Conservation (phyloP, 176 grass and related monocot species). For the Avena eriantha region DNA sequence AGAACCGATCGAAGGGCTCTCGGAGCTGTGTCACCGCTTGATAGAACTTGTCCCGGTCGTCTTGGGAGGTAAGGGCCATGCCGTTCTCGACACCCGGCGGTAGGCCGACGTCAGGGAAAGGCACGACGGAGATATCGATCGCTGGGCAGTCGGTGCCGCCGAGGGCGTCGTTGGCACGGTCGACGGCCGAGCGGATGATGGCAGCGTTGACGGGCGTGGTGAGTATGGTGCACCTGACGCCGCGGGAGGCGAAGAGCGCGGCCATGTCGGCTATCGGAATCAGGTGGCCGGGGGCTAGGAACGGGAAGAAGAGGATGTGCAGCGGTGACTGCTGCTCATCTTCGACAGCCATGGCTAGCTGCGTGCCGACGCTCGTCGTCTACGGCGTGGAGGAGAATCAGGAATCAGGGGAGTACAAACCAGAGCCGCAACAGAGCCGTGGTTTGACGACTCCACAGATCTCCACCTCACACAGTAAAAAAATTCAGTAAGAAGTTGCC, state of each 20-base stretch:
- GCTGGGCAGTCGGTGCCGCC: neutral
- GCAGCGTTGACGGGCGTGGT: neutral
- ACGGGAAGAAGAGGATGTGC: constrained; percentile 10
- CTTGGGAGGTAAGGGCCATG: neutral
- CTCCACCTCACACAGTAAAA: too few species aligned
- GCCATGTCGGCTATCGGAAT: constrained; percentile 7
- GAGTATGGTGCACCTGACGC: neutral
- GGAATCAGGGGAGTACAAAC: neutral
- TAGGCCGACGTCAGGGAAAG: neutral
- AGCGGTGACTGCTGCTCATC: neutral
- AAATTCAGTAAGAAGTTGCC: too few species aligned
- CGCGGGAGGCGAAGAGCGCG: neutral
- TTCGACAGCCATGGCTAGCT: neutral
- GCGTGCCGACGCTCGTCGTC: neutral
- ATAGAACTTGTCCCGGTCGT: neutral
- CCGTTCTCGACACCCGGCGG: neutral
- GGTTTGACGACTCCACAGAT: too few species aligned
- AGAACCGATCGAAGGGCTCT: neutral
- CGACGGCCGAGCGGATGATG: neutral
- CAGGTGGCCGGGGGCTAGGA: constrained; percentile 1
- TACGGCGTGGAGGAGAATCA: neutral
- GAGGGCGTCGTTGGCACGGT: neutral
- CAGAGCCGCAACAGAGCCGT: neutral
- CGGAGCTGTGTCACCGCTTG: neutral
- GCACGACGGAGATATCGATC: neutral